Evolutionary conservation across 768 basidiomycete genomes (phyloP).

Genomic region (Scleroderma citrinum): DNA sequence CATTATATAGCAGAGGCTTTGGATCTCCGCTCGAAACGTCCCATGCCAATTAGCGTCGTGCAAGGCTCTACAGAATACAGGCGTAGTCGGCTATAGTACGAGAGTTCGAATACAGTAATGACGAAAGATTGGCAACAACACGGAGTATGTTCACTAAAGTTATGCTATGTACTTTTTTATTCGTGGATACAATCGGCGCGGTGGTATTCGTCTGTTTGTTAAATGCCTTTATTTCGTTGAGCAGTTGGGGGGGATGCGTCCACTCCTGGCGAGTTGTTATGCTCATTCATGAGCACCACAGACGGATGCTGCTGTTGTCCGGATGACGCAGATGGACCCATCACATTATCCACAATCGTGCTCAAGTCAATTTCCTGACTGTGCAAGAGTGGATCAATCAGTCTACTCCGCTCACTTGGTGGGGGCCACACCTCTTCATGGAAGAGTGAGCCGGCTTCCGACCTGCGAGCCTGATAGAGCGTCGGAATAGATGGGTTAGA

Average conservation of each 20-base stretch:
- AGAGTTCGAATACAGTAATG: too few relatives aligned
- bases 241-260: background rate
- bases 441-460: constrained; percentile 43
- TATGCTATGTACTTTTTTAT: too few relatives aligned
- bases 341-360: constrained; percentile 44
- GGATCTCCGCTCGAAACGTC: too few relatives aligned
- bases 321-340: constrained; percentile 33
- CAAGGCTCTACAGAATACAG: too few relatives aligned
- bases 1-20: too few relatives aligned
- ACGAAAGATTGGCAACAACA: too few relatives aligned
- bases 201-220: too few relatives aligned
- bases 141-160: too few relatives aligned
- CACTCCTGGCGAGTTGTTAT: background rate
- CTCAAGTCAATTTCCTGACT: constrained; percentile 22
- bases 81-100: too few relatives aligned
- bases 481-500: constrained; percentile 8
- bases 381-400: constrained; percentile 14
- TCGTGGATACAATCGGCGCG: too few relatives aligned
- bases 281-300: background rate
- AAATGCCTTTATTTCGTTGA: too few relatives aligned
- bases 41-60: too few relatives aligned
- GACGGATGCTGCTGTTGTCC: background rate
- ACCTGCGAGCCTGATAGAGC: constrained; percentile 33
- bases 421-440: constrained; percentile 42
- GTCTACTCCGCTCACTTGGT: constrained; percentile 25